Percentiles rank a stretch among this genome's conserved stretches.
Conservation (phyloP, 2,329 filamentous ascomycete genomes). For the Fusarium sp. region DNA sequence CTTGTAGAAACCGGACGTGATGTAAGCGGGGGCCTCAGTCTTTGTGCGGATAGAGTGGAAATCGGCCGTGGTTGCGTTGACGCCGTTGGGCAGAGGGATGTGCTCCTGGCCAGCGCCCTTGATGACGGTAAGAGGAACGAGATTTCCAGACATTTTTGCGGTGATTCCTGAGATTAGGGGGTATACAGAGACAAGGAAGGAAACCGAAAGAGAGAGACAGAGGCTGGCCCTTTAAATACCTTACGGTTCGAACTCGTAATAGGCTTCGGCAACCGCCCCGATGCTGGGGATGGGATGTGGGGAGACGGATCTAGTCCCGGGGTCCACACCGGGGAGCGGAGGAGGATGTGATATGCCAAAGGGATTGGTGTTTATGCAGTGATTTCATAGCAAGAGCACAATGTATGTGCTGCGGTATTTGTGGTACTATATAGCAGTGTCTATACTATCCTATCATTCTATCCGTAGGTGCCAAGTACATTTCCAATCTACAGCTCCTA, state of each 20-base stretch:
- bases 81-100: constrained; percentile 39
- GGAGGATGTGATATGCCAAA: no score
- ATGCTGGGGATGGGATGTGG: constrained; percentile 18
- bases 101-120: constrained; percentile 41
- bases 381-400: background rate
- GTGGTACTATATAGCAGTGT: background rate
- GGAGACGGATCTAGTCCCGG: constrained; percentile 23
- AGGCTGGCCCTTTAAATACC: constrained; percentile 11
- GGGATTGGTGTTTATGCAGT: fast-evolving
- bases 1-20: constrained; percentile 42
- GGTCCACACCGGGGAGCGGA: constrained; percentile 7
- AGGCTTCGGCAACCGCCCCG: constrained; percentile 24
- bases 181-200: background rate
- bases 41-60: constrained; percentile 41
- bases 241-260: background rate
- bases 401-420: background rate
- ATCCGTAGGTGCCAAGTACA: background rate
- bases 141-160: constrained; percentile 34
- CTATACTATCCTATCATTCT: background rate
- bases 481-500: background rate
- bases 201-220: background rate
- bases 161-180: background rate
- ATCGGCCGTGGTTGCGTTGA: constrained; percentile 40
- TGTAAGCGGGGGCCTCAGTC: constrained; percentile 37
- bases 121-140: constrained; percentile 39